Base-by-base conservation (phyloP, 371 early-diverging fungal species). In the Zychaea mexicana region DNA sequence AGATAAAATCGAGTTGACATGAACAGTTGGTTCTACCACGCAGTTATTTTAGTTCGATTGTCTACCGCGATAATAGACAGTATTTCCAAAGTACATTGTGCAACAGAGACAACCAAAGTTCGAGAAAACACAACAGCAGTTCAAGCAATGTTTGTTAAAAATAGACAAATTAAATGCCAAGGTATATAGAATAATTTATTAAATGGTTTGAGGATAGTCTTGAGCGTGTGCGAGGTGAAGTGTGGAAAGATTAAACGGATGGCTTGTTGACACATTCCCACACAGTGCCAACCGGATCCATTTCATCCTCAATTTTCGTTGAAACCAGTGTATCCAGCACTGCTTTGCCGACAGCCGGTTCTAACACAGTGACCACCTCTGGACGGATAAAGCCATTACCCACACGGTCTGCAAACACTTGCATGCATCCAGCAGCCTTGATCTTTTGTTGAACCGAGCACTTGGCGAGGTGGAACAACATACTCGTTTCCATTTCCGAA, bases 401-500 rank as follows among this genome's bases (percentile, higher is more conserved):
- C 28, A 81, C 69, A 39, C 96, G 86, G 66, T 94, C 90, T 4
- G 92, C 92, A 76, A 94, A 95, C 9, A 94, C 90, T 83, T 96
- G 92, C 77, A 92, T 86, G 30, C 91, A 88, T 19, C 92, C 94
- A 24, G 93, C 90, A 0, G 94, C 93, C 3, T 83, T 81, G 52
- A 97, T 89, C 2, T 82, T 81, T 32, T 79, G 70, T 24, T 58
- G 64, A 3, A 71, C 71, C 19, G 83, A 74, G 31, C 82, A 77
- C 36, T 70, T 69, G 15, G 96, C 96, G 33, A 96, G 70, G 67
- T 96, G 96, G 78, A 91, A 90, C 39, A 97, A 68, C 85, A 88
- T 88, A 58, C 87, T 92, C 0, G 90, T 87, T 74, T 98, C 98
- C 98, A 98, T 98, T 74, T 98, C 96, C 21, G 96, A 72, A 0